These are phyloP conservation scores for Thelonectria rubi DNA, from an alignment of 2,329 filamentous ascomycete genomes.

Conservation along the genomic window DNA sequence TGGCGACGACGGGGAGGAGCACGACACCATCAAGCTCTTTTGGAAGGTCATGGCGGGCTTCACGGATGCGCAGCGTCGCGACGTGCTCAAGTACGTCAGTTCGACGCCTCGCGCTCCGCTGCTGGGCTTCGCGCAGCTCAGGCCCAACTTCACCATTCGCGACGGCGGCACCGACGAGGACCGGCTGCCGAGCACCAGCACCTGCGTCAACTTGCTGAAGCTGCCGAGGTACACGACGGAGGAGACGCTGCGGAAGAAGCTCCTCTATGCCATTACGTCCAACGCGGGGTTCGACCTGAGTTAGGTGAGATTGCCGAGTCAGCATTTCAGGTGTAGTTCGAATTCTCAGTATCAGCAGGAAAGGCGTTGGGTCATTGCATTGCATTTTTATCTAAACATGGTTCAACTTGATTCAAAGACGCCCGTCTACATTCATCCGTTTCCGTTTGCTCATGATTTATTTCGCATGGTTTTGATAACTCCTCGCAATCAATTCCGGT, in stretches of 20 bases:
- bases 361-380: slow-evolving; percentile 4
- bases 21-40: slow-evolving; percentile 85
- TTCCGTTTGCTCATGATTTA: slow-evolving; percentile 14
- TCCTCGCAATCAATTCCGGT: slow-evolving; percentile 67
- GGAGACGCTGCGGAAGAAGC: slow-evolving; percentile 74
- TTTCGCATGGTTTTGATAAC: slow-evolving; percentile 52
- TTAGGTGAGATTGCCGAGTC: too few species aligned
- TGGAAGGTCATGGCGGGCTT: slow-evolving; percentile 88
- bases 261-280: slow-evolving; percentile 88
- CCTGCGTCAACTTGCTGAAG: slow-evolving; percentile 95
- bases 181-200: slow-evolving; percentile 90
- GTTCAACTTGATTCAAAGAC: slow-evolving; percentile 8
- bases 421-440: slow-evolving; percentile 4
- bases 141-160: slow-evolving; percentile 87
- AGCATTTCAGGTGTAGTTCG: not conserved
- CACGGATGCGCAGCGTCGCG: slow-evolving; percentile 78
- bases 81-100: slow-evolving; percentile 95
- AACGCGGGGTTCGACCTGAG: slow-evolving; percentile 92
- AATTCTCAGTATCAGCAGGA: not conserved
- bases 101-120: slow-evolving; percentile 90
- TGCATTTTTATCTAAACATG: not conserved
- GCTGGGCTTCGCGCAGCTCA: slow-evolving; percentile 86
- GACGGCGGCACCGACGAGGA: slow-evolving; percentile 72
- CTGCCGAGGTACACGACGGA: slow-evolving; percentile 81
- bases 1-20: slow-evolving; percentile 88